Conservation (phyloP, 1,284 basidiomycete species). For the Apiotrichum domesticum region DNA sequence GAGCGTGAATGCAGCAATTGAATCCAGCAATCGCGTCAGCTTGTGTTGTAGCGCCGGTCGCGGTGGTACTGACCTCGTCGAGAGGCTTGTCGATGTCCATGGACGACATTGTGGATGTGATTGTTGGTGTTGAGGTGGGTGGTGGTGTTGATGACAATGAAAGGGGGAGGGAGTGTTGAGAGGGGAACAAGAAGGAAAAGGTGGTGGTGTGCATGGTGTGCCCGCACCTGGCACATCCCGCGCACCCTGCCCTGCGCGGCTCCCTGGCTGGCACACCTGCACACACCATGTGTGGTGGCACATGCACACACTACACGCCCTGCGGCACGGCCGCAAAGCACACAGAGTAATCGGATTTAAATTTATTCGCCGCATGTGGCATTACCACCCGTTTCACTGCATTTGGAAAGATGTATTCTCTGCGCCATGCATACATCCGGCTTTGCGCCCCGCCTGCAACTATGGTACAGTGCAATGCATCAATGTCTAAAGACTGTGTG, state of each 20-base stretch:
- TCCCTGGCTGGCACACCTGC: too few relatives aligned
- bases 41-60: too few relatives aligned
- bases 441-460: neutral
- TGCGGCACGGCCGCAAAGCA: neutral
- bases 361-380: neutral
- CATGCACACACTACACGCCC: too few relatives aligned
- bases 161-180: too few relatives aligned
- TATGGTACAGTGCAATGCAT: neutral
- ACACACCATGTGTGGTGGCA: too few relatives aligned
- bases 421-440: neutral
- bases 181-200: too few relatives aligned
- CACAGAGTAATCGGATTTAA: neutral
- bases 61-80: slow-evolving; percentile 62
- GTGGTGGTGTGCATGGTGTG: too few relatives aligned
- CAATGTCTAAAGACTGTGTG: neutral
- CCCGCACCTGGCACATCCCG: too few relatives aligned
- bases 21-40: too few relatives aligned
- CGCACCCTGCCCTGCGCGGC: too few relatives aligned
- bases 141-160: neutral
- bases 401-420: too few relatives aligned
- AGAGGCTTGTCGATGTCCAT: slow-evolving; percentile 70
- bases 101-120: slow-evolving; percentile 28
- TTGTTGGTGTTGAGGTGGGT: slow-evolving; percentile 6
- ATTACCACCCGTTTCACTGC: neutral
- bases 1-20: neutral